A percentile compares a stretch with the other conserved stretches of the same genome.
Conservation (phyloP, 305 asterid species). For the Rubia occidens region DNA sequence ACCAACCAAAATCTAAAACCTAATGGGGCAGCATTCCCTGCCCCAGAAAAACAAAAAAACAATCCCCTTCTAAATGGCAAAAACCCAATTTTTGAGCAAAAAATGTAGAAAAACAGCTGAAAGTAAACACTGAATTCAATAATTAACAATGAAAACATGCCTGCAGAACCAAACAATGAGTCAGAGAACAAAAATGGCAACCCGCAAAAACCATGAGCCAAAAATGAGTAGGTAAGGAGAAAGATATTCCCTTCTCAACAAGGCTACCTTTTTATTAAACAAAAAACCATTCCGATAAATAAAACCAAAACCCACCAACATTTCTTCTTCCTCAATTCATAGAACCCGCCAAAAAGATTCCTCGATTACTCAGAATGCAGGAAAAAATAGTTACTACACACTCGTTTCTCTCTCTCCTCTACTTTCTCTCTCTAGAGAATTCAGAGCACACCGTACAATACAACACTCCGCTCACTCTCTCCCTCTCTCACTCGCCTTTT, state of each 20-base stretch:
- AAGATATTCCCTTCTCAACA: conserved; percentile 10
- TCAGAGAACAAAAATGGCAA: conserved; percentile 3
- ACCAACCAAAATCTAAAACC: conserved; percentile 1
- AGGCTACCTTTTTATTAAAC: conserved; percentile 21
- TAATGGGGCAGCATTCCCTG: neutral
- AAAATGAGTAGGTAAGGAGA: conserved; percentile 9
- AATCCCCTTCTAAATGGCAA: neutral
- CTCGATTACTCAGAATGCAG: conserved; percentile 30
- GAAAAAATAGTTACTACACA: conserved; percentile 13
- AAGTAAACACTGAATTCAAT: conserved; percentile 15
- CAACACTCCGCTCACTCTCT: neutral
- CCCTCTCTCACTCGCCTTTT: conserved; percentile 8
- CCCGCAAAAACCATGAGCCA: neutral
- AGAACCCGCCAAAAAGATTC: conserved; percentile 23
- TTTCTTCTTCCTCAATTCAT: conserved; percentile 9
- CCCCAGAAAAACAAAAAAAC: neutral
- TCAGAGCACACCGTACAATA: neutral
- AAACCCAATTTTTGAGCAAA: conserved; percentile 19
- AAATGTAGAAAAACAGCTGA: conserved; percentile 8
- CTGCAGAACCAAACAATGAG: neutral
- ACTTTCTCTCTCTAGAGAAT: conserved; percentile 8
- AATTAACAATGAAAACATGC: conserved; percentile 7
- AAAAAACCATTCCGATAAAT: neutral
- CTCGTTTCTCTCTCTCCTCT: conserved; percentile 13
- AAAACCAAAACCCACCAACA: conserved; percentile 19